Conservation (phyloP, 495 filamentous ascomycete species). For the Jackrogersella multiformis region DNA sequence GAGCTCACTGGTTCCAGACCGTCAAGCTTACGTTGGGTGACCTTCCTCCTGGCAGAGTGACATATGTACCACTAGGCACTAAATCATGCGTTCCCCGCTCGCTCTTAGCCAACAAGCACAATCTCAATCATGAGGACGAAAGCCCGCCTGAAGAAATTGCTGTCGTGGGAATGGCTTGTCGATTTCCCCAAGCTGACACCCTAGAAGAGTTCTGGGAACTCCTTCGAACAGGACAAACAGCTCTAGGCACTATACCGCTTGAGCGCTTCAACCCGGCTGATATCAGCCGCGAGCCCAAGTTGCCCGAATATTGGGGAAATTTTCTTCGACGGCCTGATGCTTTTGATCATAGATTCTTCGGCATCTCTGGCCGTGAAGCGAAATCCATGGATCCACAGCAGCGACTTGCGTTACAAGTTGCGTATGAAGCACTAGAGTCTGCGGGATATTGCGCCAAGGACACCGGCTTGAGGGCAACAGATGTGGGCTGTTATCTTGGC, state of each 20-base stretch:
- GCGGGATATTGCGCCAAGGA: conserved; percentile 20
- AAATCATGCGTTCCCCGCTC: conserved; percentile 4
- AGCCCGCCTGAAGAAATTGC: conserved; percentile 1
- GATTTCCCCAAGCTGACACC: conserved; percentile 22
- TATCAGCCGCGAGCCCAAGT: neutral
- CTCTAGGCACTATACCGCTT: neutral
- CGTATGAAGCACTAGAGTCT: conserved; percentile 58
- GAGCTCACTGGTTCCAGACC: conserved; percentile 13
- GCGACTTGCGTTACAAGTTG: conserved; percentile 57
- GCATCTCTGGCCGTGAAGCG: conserved; percentile 57
- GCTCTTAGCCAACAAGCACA: neutral
- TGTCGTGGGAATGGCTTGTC: conserved; percentile 25
- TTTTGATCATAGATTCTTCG: conserved; percentile 55
- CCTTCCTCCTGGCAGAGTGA: neutral
- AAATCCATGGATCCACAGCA: conserved; percentile 63
- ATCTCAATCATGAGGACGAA: neutral
- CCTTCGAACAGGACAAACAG: conserved; percentile 14
- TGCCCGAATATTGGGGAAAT: conserved; percentile 38
- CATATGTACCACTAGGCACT: neutral
- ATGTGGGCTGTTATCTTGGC: conserved; percentile 50
- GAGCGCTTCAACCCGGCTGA: neutral
- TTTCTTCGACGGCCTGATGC: conserved; percentile 42
- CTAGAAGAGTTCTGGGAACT: conserved; percentile 23
- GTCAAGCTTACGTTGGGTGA: neutral
- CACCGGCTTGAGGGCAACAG: conserved; percentile 11